Evolutionary conservation across 2,329 filamentous ascomycete species (phyloP).

Genomic region (Chaetomiaceae sp.): DNA sequence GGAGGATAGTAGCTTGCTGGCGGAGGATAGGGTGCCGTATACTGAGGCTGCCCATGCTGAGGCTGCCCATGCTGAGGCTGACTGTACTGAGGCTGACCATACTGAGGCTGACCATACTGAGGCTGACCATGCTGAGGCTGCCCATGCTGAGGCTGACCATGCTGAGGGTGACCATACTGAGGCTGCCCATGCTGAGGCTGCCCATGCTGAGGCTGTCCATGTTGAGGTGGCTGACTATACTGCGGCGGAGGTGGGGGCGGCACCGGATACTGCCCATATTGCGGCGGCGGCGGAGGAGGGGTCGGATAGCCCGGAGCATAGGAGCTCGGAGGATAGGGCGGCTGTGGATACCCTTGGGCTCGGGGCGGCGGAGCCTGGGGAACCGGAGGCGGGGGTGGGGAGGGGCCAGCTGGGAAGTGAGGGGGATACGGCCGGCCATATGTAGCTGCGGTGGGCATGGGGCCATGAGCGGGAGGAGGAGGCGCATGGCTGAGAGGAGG

Average conservation of each 20-base stretch:
- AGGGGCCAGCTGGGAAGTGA: conserved; percentile 16
- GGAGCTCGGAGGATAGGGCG: conserved; percentile 17
- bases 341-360: conserved; percentile 15
- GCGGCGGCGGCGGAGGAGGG: conserved; percentile 18
- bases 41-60: conserved; percentile 24
- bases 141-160: conserved; percentile 21
- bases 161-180: too few species aligned
- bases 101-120: conserved; percentile 24
- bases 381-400: background rate
- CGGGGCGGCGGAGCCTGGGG: conserved; percentile 17
- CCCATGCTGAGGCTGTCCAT: conserved; percentile 24
- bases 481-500: conserved; percentile 23
- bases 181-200: conserved; percentile 23
- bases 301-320: conserved; percentile 19
- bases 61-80: conserved; percentile 23
- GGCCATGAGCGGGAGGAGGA: too few species aligned
- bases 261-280: conserved; percentile 15
- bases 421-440: conserved; percentile 25
- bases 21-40: conserved; percentile 22
- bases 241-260: conserved; percentile 18
- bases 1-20: conserved; percentile 23
- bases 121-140: conserved; percentile 22
- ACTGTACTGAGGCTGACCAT: conserved; percentile 21
- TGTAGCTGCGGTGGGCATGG: too few species aligned
- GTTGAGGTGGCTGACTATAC: conserved; percentile 17